Conservation (phyloP, 371 early-diverging fungal genomes). For the Mycotypha africana region DNA sequence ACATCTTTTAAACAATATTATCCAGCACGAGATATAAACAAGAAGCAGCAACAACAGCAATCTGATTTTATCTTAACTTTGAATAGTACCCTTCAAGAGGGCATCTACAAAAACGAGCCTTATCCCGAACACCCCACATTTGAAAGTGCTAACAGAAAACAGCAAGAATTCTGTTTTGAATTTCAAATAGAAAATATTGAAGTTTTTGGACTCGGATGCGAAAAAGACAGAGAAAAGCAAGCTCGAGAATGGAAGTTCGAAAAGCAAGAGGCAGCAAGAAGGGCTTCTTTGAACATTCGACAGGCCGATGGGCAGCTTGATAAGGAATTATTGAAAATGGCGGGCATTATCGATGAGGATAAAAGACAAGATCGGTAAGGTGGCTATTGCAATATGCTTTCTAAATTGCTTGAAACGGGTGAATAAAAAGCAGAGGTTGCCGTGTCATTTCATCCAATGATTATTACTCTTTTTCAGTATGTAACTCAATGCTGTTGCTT, state of each 20-base stretch:
- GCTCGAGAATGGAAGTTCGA: constrained; percentile 58
- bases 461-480: too few relatives aligned
- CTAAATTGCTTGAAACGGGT: too few relatives aligned
- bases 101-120: constrained; percentile 37
- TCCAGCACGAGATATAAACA: not conserved
- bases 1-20: too few relatives aligned
- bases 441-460: too few relatives aligned
- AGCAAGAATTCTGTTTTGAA: constrained; percentile 6
- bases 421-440: too few relatives aligned
- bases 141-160: constrained; percentile 7
- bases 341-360: constrained; percentile 42
- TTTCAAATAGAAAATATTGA: constrained; percentile 56
- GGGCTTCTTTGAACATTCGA: constrained; percentile 40
- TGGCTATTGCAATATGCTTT: too few relatives aligned
- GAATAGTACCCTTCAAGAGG: constrained; percentile 45
- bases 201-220: constrained; percentile 55
- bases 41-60: not conserved
- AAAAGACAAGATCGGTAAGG: constrained; percentile 19
- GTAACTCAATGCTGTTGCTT: too few relatives aligned
- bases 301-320: constrained; percentile 38
- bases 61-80: constrained; percentile 20
- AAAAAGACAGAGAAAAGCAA: constrained; percentile 32
- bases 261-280: constrained; percentile 43
- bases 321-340: constrained; percentile 40
- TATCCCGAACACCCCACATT: constrained; percentile 33